Conservation (phyloP, 164 flowering plant species). For the Chimonanthus praecox region DNA sequence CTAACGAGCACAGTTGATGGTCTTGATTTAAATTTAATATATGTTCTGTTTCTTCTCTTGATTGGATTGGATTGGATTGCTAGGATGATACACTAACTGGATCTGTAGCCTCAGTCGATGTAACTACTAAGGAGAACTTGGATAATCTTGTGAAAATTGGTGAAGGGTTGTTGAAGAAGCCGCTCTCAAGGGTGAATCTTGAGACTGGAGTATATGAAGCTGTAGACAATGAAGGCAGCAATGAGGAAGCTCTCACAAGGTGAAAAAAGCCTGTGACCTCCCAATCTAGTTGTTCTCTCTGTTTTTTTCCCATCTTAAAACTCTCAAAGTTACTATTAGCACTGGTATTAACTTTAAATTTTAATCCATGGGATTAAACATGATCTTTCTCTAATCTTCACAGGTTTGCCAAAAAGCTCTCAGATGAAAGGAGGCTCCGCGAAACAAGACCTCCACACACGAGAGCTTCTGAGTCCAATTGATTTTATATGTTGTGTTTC, state of each 20-base stretch:
- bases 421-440: slow-evolving; percentile 14
- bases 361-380: not conserved
- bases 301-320: not conserved
- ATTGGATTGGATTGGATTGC: not conserved
- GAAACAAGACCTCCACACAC: slow-evolving; percentile 8
- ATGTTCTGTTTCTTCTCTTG: too few relatives aligned
- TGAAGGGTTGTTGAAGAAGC: slow-evolving; percentile 26
- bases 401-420: slow-evolving; percentile 32
- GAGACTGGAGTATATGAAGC: slow-evolving; percentile 33
- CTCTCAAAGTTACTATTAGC: not conserved
- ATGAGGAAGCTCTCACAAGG: slow-evolving; percentile 43
- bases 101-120: slow-evolving; percentile 29
- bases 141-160: slow-evolving; percentile 31
- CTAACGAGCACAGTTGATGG: too few relatives aligned
- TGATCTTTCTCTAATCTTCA: not conserved
- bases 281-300: too few relatives aligned
- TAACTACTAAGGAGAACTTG: slow-evolving; percentile 18
- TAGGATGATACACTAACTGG: slow-evolving; percentile 26
- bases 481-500: not conserved
- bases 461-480: not conserved
- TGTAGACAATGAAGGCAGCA: slow-evolving; percentile 34
- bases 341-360: not conserved
- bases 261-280: not conserved
- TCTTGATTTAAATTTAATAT: too few relatives aligned
- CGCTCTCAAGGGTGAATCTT: slow-evolving; percentile 40